Conservation (phyloP, 163 green algal species). For the Coccomyxa subellipsoidea region DNA sequence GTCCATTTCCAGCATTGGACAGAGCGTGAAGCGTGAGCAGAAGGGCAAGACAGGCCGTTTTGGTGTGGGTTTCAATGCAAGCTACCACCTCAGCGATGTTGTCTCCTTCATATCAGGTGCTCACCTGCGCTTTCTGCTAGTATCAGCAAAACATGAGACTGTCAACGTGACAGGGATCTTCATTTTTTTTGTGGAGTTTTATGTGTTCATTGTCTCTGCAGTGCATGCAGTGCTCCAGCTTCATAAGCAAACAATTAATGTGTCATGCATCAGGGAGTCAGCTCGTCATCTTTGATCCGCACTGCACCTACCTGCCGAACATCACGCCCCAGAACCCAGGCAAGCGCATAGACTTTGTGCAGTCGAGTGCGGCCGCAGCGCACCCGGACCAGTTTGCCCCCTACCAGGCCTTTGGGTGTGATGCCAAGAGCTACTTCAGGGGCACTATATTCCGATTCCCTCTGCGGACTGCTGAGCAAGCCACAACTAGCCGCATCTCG, state of each 20-base stretch:
- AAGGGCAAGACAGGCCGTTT: slow-evolving; percentile 67
- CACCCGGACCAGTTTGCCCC: slow-evolving; percentile 43
- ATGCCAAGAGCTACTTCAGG: slow-evolving; percentile 39
- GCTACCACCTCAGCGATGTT: slow-evolving; percentile 78
- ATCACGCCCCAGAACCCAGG: slow-evolving; percentile 59
- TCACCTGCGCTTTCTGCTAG: too few species aligned
- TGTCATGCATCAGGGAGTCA: slow-evolving; percentile 11
- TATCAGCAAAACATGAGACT: too few species aligned
- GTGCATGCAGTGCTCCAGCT: background rate
- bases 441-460: slow-evolving; percentile 79
- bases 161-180: too few species aligned
- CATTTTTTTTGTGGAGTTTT: background rate
- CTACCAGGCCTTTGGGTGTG: slow-evolving; percentile 50
- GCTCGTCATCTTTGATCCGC: slow-evolving; percentile 74
- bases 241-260: too few species aligned
- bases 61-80: slow-evolving; percentile 68
- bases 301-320: slow-evolving; percentile 45
- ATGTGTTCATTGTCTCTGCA: background rate
- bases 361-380: background rate
- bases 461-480: slow-evolving; percentile 54
- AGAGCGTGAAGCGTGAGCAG: slow-evolving; percentile 64
- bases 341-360: slow-evolving; percentile 48
- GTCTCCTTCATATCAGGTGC: slow-evolving; percentile 60
- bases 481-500: slow-evolving; percentile 55
- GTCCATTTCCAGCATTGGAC: slow-evolving; percentile 69